These are phyloP conservation scores for Aspergillus jensenii DNA, from an alignment of 2,329 filamentous ascomycete species.

Conservation along the genomic window DNA sequence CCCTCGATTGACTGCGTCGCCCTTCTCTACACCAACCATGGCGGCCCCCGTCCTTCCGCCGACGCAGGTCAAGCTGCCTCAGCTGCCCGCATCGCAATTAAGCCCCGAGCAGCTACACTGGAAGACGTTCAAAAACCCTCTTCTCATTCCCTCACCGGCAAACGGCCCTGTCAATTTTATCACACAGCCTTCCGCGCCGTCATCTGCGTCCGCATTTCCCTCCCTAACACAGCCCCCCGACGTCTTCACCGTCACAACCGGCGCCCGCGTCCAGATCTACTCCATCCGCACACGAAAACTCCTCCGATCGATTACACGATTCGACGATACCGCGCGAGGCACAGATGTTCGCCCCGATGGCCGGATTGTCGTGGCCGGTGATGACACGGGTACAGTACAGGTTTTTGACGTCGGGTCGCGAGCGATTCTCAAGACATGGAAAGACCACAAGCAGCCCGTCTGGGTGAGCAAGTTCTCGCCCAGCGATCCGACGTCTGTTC, in stretches of 20 bases:
- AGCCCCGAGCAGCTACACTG: conserved; percentile 96
- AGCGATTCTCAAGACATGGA: conserved; percentile 93
- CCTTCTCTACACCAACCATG: conserved; percentile 53
- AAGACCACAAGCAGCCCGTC: conserved; percentile 88
- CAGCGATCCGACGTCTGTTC: conserved; percentile 76
- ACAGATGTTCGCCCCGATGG: conserved; percentile 88
- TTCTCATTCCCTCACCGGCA: conserved; percentile 86
- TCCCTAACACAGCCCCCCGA: conserved; percentile 50
- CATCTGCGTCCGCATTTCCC: conserved; percentile 41
- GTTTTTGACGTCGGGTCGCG: conserved; percentile 90
- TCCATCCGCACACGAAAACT: conserved; percentile 88
- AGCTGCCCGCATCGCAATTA: conserved; percentile 71
- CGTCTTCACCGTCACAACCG: conserved; percentile 89
- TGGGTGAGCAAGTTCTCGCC: conserved; percentile 94
- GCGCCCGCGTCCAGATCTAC: conserved; percentile 89
- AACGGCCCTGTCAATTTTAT: conserved; percentile 90
- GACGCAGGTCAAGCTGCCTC: conserved; percentile 76
- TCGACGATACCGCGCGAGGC: conserved; percentile 85
- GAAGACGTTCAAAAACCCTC: conserved; percentile 89
- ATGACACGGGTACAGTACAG: conserved; percentile 88
- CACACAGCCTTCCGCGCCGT: conserved; percentile 62
- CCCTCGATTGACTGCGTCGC: not conserved
- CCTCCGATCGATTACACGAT: conserved; percentile 89
- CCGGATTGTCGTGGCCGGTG: conserved; percentile 83
- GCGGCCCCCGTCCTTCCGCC: conserved; percentile 81